Percentiles rank a stretch among this genome's conserved stretches.
These are phyloP conservation scores for Phylloporus sp. DNA, from an alignment of 768 basidiomycete species.

Conservation along the genomic window DNA sequence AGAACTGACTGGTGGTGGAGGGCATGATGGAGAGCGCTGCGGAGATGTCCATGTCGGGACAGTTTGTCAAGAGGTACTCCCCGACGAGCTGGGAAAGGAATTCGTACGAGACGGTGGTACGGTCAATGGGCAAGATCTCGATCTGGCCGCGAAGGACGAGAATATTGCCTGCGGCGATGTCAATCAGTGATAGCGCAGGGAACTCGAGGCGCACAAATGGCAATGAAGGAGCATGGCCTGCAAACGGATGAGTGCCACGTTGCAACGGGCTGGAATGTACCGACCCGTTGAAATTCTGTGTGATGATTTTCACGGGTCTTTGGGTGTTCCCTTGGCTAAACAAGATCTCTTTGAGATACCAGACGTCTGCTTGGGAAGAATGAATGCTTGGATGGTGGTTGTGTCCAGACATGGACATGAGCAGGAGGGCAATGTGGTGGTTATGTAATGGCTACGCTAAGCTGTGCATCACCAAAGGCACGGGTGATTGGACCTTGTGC, in stretches of 20 bases:
- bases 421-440: background rate
- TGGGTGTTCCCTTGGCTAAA: too few relatives aligned
- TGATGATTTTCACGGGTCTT: conserved; percentile 59
- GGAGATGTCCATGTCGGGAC: conserved; percentile 37
- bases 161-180: conserved; percentile 58
- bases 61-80: conserved; percentile 67
- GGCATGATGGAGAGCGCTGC: conserved; percentile 41
- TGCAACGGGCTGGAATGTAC: background rate
- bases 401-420: conserved; percentile 15
- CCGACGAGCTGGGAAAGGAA: conserved; percentile 80
- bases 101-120: conserved; percentile 76
- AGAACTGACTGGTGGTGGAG: conserved; percentile 62
- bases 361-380: conserved; percentile 49
- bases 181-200: background rate
- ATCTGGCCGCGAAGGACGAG: conserved; percentile 84
- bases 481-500: background rate
- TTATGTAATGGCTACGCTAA: background rate
- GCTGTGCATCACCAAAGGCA: too few relatives aligned
- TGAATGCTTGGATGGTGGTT: background rate
- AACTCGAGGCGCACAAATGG: conserved; percentile 54
- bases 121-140: conserved; percentile 60
- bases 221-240: conserved; percentile 90
- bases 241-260: background rate
- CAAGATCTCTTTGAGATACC: conserved; percentile 68
- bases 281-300: conserved; percentile 79